phyloP scores from a whole-genome alignment of 2,329 filamentous ascomycete genomes.

The Trichoderma guizhouense region DNA sequence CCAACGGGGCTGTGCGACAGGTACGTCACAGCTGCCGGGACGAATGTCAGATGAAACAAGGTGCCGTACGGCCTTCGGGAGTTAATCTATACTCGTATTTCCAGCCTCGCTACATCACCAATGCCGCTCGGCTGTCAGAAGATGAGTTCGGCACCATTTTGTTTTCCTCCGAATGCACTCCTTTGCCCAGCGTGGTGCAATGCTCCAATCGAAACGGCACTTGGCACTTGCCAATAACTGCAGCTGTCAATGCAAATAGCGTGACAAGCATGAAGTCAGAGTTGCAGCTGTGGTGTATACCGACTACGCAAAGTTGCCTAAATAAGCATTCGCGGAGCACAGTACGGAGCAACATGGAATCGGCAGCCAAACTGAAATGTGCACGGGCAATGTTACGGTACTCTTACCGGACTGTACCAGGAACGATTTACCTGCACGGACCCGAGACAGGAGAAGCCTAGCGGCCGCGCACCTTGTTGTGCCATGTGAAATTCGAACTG shows the following conservation, averaged over 20 bases:
- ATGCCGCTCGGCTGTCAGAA: background rate
- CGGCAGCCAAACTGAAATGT: background rate
- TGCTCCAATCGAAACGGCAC: background rate
- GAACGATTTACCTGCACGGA: background rate
- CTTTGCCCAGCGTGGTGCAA: background rate
- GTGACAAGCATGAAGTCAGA: background rate
- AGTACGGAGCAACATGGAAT: background rate
- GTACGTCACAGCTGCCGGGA: background rate
- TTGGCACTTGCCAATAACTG: background rate
- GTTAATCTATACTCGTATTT: background rate
- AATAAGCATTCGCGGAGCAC: background rate
- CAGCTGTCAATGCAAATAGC: background rate
- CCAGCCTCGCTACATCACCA: background rate
- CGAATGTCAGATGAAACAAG: background rate
- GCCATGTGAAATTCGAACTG: background rate
- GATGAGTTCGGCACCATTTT: background rate
- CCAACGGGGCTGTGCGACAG: background rate
- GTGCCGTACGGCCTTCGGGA: background rate
- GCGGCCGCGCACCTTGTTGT: background rate
- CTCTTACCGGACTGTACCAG: background rate
- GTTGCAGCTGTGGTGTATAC: background rate
- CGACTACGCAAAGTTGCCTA: constrained; percentile 4
- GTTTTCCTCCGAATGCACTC: background rate
- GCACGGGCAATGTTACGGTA: background rate
- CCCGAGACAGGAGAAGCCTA: background rate